phyloP scores from a whole-genome alignment of 768 basidiomycete species.

The Fomitopsis serialis region DNA sequence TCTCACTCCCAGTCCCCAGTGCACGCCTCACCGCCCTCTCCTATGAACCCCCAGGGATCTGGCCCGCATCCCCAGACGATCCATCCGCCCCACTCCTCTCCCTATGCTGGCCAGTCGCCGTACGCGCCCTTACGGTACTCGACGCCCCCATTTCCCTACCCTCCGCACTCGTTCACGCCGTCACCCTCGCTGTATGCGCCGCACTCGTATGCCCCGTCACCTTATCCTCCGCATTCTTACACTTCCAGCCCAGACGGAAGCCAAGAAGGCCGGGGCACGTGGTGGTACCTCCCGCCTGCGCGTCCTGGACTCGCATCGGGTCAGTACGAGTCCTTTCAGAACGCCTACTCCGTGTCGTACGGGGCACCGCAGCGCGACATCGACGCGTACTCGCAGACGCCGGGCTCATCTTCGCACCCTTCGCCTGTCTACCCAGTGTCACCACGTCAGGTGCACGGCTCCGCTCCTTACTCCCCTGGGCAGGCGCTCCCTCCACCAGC shows the following conservation, averaged over 20 bases:
- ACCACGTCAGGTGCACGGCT: constrained; percentile 2
- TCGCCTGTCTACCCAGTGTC: constrained; percentile 11
- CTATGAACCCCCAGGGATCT: constrained; percentile 12
- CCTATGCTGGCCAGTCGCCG: constrained; percentile 15
- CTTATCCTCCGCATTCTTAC: constrained; percentile 14
- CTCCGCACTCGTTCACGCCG: constrained; percentile 16
- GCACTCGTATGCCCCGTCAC: constrained; percentile 31
- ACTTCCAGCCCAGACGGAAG: constrained; percentile 21
- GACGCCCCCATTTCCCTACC: constrained; percentile 21
- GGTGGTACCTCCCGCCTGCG: constrained; percentile 44
- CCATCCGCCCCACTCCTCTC: constrained; percentile 10
- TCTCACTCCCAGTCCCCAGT: constrained; percentile 6
- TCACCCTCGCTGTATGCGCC: constrained; percentile 21
- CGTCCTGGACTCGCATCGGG: constrained; percentile 14
- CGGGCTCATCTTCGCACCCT: constrained; percentile 3
- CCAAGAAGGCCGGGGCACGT: constrained; percentile 40
- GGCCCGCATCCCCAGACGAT: constrained; percentile 9
- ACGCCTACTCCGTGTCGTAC: constrained; percentile 17
- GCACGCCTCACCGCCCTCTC: constrained; percentile 18
- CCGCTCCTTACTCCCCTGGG: constrained; percentile 5
- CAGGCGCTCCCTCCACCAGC: constrained; percentile 1
- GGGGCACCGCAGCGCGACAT: constrained; percentile 12
- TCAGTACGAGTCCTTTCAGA: constrained; percentile 17
- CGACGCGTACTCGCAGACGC: constrained; percentile 9
- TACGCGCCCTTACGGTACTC: constrained; percentile 23